These are phyloP conservation scores for Diplodia sapinea DNA, from an alignment of 2,329 filamentous ascomycete genomes.

Conservation along the genomic window DNA sequence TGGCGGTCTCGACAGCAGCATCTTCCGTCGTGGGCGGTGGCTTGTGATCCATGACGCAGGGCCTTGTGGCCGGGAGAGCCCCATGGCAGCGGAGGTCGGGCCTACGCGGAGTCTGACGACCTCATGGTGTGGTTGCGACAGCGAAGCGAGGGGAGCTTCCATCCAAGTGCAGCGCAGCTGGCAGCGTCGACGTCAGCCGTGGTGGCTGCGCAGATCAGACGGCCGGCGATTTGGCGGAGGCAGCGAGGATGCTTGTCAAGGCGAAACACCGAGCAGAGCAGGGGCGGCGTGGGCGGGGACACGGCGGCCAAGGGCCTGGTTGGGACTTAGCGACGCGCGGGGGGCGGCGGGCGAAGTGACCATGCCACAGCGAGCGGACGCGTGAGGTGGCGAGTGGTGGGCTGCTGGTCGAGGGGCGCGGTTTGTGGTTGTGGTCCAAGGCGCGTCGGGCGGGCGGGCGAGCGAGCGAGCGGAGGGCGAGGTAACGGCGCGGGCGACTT, in stretches of 20 bases:
- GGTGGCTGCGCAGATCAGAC: constrained; percentile 29
- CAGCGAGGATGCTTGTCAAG: constrained; percentile 30
- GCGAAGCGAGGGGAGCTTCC: constrained; percentile 23
- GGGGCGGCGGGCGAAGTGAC: constrained; percentile 11
- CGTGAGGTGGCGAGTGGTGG: neutral
- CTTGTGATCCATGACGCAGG: constrained; percentile 9
- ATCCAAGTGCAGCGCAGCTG: constrained; percentile 27
- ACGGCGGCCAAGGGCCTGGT: constrained; percentile 9
- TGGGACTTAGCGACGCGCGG: constrained; percentile 15
- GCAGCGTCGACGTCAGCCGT: constrained; percentile 29
- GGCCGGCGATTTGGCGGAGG: constrained; percentile 20
- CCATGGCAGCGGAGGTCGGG: constrained; percentile 27
- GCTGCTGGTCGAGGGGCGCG: neutral
- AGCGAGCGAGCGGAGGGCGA: constrained; percentile 17
- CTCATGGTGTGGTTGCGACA: constrained; percentile 23
- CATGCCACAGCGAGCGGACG: constrained; percentile 12
- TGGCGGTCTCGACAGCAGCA: neutral
- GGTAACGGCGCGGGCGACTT: neutral
- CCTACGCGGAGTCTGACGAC: constrained; percentile 14
- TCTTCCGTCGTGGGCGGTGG: constrained; percentile 27
- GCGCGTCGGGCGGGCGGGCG: constrained; percentile 9
- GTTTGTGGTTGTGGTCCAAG: constrained; percentile 3
- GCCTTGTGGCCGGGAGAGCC: constrained; percentile 17
- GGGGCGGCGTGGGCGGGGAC: constrained; percentile 15
- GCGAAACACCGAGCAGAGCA: constrained; percentile 21